Conservation (phyloP, 1,139 yeast genomes). For the Hyphopichia pseudoburtonii region DNA sequence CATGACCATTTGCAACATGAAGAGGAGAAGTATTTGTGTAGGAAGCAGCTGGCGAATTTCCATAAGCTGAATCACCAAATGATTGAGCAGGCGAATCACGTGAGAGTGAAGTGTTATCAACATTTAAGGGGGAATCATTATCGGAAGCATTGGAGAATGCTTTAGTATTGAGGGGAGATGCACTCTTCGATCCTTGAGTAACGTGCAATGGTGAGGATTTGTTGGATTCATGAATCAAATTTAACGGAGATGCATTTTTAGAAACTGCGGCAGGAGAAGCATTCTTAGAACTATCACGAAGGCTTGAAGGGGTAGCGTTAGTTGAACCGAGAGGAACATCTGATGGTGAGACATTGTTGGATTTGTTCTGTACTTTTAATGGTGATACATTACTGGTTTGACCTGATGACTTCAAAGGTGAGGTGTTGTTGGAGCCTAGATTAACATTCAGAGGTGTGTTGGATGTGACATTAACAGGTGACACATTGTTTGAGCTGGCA, state of each 20-base stretch:
- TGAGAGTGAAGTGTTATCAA: not conserved
- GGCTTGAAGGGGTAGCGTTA: no score
- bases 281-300: no score
- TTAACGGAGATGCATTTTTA: not conserved
- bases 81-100: not conserved
- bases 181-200: not conserved
- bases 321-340: not conserved
- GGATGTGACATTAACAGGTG: not conserved
- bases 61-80: no score
- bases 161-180: not conserved
- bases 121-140: not conserved
- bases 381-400: not conserved
- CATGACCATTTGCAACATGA: not conserved
- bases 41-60: no score
- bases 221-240: not conserved
- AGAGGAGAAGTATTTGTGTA: not conserved
- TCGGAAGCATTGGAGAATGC: not conserved
- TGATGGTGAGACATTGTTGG: not conserved
- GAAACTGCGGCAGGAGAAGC: not conserved
- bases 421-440: no score
- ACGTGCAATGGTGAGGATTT: not conserved
- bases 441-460: conserved; percentile 1
- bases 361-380: not conserved
- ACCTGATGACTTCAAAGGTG: not conserved
- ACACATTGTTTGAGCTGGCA: not conserved